Evolutionary conservation across 257 asterid genomes (phyloP).

Genomic region (Paulownia fortunei): DNA sequence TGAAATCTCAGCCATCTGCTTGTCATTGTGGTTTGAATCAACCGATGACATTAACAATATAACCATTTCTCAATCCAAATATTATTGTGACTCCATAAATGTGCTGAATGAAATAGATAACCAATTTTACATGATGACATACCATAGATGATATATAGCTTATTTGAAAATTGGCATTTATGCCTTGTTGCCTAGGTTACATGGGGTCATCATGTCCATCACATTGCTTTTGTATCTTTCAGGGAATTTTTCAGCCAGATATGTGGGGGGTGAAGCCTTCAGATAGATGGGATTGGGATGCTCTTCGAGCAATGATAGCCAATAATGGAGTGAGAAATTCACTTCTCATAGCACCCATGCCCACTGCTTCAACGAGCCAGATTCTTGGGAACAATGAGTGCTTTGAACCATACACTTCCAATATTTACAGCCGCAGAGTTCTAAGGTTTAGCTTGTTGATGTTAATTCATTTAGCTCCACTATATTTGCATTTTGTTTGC

Average conservation of each 20-base stretch:
- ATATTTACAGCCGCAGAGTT: slow-evolving; percentile 92
- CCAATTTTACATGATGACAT: not conserved
- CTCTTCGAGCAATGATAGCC: slow-evolving; percentile 66
- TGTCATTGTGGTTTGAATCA: not conserved
- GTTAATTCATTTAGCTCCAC: slow-evolving; percentile 6
- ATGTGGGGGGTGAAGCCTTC: slow-evolving; percentile 95
- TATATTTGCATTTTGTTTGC: not conserved
- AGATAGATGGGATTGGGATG: slow-evolving; percentile 88
- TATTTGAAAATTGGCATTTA: not conserved
- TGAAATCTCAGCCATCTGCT: not conserved
- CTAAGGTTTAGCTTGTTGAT: slow-evolving; percentile 54
- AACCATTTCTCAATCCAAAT: not conserved
- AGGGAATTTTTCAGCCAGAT: slow-evolving; percentile 96
- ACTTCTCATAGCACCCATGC: slow-evolving; percentile 97
- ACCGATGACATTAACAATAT: not conserved
- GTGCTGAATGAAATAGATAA: not conserved
- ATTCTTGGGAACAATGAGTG: slow-evolving; percentile 98
- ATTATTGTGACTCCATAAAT: not conserved
- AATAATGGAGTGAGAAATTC: slow-evolving; percentile 85
- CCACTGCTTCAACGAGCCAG: slow-evolving; percentile 99
- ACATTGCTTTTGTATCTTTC: slow-evolving; percentile 21
- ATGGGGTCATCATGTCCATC: not conserved
- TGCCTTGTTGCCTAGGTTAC: not conserved
- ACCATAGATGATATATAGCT: not conserved
- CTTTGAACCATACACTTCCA: slow-evolving; percentile 97